Base-by-base conservation (phyloP, 2,329 filamentous ascomycete genomes). In the Penicillium polonicum region DNA sequence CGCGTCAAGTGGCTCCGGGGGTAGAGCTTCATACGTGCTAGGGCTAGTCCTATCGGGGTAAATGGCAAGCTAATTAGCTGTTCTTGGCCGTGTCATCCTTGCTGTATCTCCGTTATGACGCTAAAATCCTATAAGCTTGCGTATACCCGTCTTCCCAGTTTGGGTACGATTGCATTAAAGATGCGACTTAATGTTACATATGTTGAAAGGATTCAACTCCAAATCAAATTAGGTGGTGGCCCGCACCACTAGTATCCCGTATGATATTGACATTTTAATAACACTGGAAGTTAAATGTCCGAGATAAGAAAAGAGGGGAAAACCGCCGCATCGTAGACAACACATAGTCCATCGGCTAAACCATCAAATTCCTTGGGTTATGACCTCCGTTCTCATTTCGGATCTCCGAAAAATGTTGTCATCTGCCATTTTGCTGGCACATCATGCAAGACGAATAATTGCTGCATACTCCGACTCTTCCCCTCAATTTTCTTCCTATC, bases 231-330 rank as follows among this genome's bases (percentile, higher is more conserved):
- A 31, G 15, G 19, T 12, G 35, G 25, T 31, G 36, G n/a, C 13
- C 25, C 3, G 25, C 25, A 31, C 48, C 25, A 23, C 35, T 38
- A 12, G 33, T 15, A 19, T 15, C 5, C 19, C 4, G 9, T 12
- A 5, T 17, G 21, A 27, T 31, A 39, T 39, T 17, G 17, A 25
- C 29, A 27, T 38, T 27, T 7, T 27, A 23, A n/a, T 23, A 46
- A 39, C 15, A 48, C n/a, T 7, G 15, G 15, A 36, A 17, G 21
- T 13, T 15, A 25, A 21, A 21, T 33, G 17, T 8, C 35, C 19
- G 19, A 41, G 45, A 43, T 50, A 19, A 36, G 27, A 52, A 53
- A 57, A 42, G 42, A 48, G 43, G 55, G 55, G 55, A 36, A 52
- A 39, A 21, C 15, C 39, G 21, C 49, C n/a, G 7, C 29, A 39